These are phyloP conservation scores for Huntiella decipiens DNA, from an alignment of 2,329 filamentous ascomycete species.

Conservation along the genomic window DNA sequence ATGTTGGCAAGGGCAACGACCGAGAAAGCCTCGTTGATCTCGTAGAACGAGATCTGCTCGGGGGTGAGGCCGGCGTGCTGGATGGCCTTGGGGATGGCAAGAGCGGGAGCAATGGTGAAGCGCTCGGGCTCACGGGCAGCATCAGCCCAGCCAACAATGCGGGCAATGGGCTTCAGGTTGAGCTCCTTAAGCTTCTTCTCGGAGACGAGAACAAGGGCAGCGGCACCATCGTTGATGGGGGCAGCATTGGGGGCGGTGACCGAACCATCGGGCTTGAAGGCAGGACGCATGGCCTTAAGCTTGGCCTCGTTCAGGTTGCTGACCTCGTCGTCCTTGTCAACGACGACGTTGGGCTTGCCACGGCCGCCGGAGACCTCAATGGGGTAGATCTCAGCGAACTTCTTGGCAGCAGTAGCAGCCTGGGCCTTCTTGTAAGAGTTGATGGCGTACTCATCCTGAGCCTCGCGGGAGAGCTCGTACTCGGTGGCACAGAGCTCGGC, in stretches of 20 bases:
- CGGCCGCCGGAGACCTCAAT: slow-evolving; percentile 74
- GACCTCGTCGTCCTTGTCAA: slow-evolving; percentile 83
- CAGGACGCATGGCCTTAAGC: slow-evolving; percentile 68
- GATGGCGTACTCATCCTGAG: slow-evolving; percentile 93
- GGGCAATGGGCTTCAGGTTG: slow-evolving; percentile 76
- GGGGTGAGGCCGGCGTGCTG: slow-evolving; percentile 75
- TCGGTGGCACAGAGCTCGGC: slow-evolving; percentile 83
- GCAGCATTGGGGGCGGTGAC: slow-evolving; percentile 94
- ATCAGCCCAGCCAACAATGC: slow-evolving; percentile 95
- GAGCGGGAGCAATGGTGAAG: slow-evolving; percentile 84
- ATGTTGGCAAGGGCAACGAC: slow-evolving; percentile 93
- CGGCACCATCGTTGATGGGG: slow-evolving; percentile 85
- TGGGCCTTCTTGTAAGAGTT: slow-evolving; percentile 87
- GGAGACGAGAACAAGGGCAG: slow-evolving; percentile 81
- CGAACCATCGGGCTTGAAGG: slow-evolving; percentile 66
- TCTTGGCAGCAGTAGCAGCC: slow-evolving; percentile 60
- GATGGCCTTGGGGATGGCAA: slow-evolving; percentile 93
- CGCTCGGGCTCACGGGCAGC: slow-evolving; percentile 79
- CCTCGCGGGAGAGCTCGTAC: slow-evolving; percentile 60
- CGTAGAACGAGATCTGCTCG: slow-evolving; percentile 73
- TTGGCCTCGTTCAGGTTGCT: slow-evolving; percentile 83
- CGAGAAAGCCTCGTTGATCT: slow-evolving; percentile 99
- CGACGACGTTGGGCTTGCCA: slow-evolving; percentile 65
- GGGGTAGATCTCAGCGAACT: slow-evolving; percentile 79
- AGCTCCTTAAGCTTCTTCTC: slow-evolving; percentile 89